Evolutionary conservation across 176 grass and related monocot species (phyloP).

Genomic region (Triticum timopheevii): DNA sequence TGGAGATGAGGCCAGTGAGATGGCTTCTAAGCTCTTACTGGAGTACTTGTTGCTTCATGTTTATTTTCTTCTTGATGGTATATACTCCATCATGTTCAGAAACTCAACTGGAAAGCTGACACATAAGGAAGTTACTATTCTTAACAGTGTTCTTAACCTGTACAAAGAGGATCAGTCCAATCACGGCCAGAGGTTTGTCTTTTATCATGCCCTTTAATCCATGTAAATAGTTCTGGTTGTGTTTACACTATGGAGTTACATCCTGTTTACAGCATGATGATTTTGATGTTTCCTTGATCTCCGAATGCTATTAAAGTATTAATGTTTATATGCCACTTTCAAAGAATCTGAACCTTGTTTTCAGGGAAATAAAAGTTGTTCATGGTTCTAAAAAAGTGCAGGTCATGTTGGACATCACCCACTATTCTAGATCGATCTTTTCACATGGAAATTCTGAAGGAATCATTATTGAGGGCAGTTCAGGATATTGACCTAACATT

Average conservation of each 20-base stretch:
- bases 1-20: conserved; percentile 88
- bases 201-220: background rate
- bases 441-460: conserved; percentile 83
- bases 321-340: background rate
- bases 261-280: background rate
- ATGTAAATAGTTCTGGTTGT: background rate
- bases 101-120: conserved; percentile 64
- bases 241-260: background rate
- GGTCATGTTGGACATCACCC: conserved; percentile 48
- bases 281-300: conserved; percentile 10
- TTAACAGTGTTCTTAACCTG: conserved; percentile 44
- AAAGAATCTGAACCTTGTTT: background rate
- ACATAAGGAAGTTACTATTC: conserved; percentile 47
- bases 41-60: conserved; percentile 95
- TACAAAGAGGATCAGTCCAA: conserved; percentile 27
- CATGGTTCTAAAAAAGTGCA: conserved; percentile 40
- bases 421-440: conserved; percentile 69
- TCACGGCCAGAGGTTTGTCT: conserved; percentile 35
- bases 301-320: conserved; percentile 1
- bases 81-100: conserved; percentile 74
- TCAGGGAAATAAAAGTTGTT: background rate
- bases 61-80: conserved; percentile 89
- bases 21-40: conserved; percentile 83
- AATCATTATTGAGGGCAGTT: conserved; percentile 80
- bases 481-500: conserved; percentile 93